These are phyloP conservation scores for Spathaspora boniae DNA, from an alignment of 805 yeast species.

Conservation along the genomic window DNA sequence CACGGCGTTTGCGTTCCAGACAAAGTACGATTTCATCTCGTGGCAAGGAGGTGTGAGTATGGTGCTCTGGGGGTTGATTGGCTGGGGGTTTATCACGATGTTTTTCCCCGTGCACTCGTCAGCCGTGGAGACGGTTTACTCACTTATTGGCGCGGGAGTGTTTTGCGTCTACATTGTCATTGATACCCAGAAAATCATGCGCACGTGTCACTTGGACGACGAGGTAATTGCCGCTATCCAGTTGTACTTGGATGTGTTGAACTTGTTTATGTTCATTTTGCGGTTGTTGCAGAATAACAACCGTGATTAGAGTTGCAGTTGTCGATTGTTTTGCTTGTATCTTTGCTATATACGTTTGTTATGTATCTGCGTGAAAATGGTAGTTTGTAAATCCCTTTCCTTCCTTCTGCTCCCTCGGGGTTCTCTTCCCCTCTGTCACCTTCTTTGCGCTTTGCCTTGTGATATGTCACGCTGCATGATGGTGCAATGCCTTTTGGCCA, in stretches of 20 bases:
- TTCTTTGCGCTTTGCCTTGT: too few relatives aligned
- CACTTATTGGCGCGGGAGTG: slow-evolving; percentile 69
- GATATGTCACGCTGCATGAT: too few relatives aligned
- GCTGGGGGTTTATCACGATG: slow-evolving; percentile 67
- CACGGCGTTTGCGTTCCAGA: slow-evolving; percentile 71
- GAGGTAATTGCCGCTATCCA: slow-evolving; percentile 78
- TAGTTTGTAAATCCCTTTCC: too few relatives aligned
- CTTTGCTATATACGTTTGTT: too few relatives aligned
- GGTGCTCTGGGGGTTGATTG: slow-evolving; percentile 65
- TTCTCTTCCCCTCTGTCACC: too few relatives aligned
- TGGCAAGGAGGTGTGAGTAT: slow-evolving; percentile 57
- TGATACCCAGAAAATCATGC: slow-evolving; percentile 79
- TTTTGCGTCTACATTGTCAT: slow-evolving; percentile 70
- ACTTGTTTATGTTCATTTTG: slow-evolving; percentile 73
- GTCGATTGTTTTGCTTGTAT: too few relatives aligned
- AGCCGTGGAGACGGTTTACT: slow-evolving; percentile 62
- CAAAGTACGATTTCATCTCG: slow-evolving; percentile 69
- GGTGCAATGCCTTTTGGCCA: too few relatives aligned
- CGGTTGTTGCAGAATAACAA: slow-evolving; percentile 47
- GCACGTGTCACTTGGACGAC: slow-evolving; percentile 74
- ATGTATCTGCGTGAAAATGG: neutral
- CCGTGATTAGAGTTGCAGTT: slow-evolving; percentile 15
- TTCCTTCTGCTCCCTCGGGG: too few relatives aligned
- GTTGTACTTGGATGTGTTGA: slow-evolving; percentile 78
- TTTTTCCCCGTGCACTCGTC: slow-evolving; percentile 48